Percentiles rank a stretch among this genome's conserved stretches.
Conservation (phyloP, 441 rosid species). For the Erodium chrysanthum region DNA sequence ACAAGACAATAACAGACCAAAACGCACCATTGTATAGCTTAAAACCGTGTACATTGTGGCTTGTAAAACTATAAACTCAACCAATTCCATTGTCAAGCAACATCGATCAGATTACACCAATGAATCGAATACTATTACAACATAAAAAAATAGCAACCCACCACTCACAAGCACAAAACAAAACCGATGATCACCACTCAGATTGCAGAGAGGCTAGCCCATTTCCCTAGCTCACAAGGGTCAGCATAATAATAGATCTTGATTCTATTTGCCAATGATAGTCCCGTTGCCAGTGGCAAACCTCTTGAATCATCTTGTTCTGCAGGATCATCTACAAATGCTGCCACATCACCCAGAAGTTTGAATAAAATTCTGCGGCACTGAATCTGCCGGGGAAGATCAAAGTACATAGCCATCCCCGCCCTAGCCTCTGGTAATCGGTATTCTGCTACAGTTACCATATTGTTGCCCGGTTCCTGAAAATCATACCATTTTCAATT, state of each 20-base stretch:
- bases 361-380: conserved; percentile 49
- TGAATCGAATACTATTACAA: conserved; percentile 15
- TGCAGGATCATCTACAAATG: conserved; percentile 59
- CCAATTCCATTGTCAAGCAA: conserved; percentile 1
- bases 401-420: conserved; percentile 80
- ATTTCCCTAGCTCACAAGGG: conserved; percentile 79
- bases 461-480: conserved; percentile 52
- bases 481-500: conserved; percentile 13
- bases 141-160: conserved; percentile 14
- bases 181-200: conserved; percentile 21
- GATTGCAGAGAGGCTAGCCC: conserved; percentile 72
- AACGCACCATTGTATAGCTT: background rate
- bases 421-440: conserved; percentile 64
- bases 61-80: background rate
- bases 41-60: background rate
- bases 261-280: conserved; percentile 59
- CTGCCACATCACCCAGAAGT: conserved; percentile 74
- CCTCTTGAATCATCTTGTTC: conserved; percentile 55
- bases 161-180: conserved; percentile 13
- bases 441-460: conserved; percentile 71
- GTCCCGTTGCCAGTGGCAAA: conserved; percentile 48
- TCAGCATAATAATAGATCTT: conserved; percentile 70
- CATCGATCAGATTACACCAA: conserved; percentile 9
- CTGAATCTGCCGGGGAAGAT: conserved; percentile 62
- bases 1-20: background rate